phyloP scores from a whole-genome alignment of 805 yeast species.

The Tetrapisispora arboricola region DNA sequence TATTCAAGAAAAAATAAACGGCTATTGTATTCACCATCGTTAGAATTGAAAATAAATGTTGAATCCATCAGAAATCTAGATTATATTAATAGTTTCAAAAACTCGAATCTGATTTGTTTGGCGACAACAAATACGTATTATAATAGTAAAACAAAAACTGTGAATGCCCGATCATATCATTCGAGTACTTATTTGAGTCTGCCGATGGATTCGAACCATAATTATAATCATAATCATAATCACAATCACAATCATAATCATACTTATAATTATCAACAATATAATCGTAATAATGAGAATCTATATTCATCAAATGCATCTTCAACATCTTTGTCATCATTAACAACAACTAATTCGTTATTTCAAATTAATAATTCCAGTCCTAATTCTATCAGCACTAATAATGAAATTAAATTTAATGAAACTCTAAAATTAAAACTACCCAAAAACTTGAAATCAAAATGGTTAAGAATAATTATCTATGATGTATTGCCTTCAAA shows the following conservation, averaged over 20 bases:
- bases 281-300: neutral
- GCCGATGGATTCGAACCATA: neutral
- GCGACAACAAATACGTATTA: constrained; percentile 21
- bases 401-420: constrained; percentile 16
- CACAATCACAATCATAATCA: neutral
- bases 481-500: constrained; percentile 20
- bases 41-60: constrained; percentile 1
- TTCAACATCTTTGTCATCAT: neutral
- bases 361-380: neutral
- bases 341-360: neutral
- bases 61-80: constrained; percentile 17
- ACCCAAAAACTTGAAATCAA: constrained; percentile 20
- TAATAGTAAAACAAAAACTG: constrained; percentile 16
- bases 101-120: constrained; percentile 24
- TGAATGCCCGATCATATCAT: neutral
- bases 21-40: neutral
- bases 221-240: too few relatives aligned
- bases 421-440: constrained; percentile 20
- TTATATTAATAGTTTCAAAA: constrained; percentile 14
- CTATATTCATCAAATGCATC: too few relatives aligned
- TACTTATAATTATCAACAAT: neutral
- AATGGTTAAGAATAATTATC: constrained; percentile 21
- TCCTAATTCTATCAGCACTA: too few relatives aligned
- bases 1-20: constrained; percentile 8
- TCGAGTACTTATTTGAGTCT: neutral